Conservation (phyloP, 2,329 filamentous ascomycete species). For the Clonostachys sp. region DNA sequence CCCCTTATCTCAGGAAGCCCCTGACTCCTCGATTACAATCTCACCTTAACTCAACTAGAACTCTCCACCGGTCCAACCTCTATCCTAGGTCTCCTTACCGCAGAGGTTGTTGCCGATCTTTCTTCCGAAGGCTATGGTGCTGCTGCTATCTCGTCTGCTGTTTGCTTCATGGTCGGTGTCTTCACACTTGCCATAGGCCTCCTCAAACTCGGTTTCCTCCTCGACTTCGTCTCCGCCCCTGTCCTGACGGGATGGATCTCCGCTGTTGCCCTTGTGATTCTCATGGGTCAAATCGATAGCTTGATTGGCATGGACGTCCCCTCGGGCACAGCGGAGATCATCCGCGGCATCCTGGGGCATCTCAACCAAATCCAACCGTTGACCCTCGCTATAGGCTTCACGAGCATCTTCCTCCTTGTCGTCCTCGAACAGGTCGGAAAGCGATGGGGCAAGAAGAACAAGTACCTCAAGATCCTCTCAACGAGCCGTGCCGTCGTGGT, state of each 20-base stretch:
- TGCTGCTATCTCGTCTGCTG: conserved; percentile 53
- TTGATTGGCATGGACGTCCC: conserved; percentile 52
- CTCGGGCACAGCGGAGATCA: conserved; percentile 48
- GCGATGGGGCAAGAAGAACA: conserved; percentile 53
- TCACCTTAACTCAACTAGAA: conserved; percentile 27
- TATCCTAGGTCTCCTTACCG: conserved; percentile 58
- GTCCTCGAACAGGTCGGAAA: conserved; percentile 53
- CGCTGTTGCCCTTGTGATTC: conserved; percentile 61
- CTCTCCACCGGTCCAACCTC: conserved; percentile 61
- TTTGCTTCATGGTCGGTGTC: conserved; percentile 60
- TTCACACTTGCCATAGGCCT: conserved; percentile 55
- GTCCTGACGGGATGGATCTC: conserved; percentile 63
- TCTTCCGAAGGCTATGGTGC: conserved; percentile 42
- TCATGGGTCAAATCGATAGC: conserved; percentile 58
- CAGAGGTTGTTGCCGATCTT: conserved; percentile 52
- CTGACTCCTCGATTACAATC: background rate
- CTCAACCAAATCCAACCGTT: conserved; percentile 53
- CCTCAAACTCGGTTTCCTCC: conserved; percentile 58
- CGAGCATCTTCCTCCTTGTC: conserved; percentile 49
- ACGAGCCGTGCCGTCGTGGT: conserved; percentile 58
- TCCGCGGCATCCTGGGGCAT: conserved; percentile 52
- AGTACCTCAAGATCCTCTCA: conserved; percentile 51
- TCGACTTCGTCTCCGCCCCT: conserved; percentile 62
- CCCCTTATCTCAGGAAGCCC: background rate
- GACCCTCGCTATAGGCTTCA: conserved; percentile 55